phyloP scores from a whole-genome alignment of 371 early-diverging fungal genomes.

The Rhizopus microsporus region DNA sequence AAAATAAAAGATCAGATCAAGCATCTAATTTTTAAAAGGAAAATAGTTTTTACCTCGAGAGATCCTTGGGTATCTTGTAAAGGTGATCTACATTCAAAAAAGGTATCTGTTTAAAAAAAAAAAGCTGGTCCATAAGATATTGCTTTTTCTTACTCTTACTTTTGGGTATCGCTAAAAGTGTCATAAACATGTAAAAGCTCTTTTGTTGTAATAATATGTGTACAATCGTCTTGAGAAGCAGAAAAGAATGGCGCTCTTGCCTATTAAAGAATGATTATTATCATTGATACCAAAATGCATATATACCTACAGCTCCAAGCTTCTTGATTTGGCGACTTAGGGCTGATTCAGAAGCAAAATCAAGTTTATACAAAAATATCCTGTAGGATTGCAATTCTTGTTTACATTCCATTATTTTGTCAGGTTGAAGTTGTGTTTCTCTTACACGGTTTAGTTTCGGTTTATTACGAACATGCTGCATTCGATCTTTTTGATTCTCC shows the following conservation, averaged over 20 bases:
- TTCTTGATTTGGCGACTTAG: neutral
- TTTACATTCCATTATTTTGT: neutral
- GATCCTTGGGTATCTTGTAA: neutral
- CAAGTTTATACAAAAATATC: conserved; percentile 1
- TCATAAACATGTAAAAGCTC: neutral
- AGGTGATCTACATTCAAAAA: neutral
- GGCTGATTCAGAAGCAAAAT: neutral
- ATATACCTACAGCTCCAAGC: conserved; percentile 1
- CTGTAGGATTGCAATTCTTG: neutral
- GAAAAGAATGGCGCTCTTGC: neutral
- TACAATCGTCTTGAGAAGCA: conserved; percentile 1
- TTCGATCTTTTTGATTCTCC: neutral
- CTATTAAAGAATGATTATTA: neutral
- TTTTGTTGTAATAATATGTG: conserved; percentile 6
- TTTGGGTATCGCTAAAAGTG: neutral
- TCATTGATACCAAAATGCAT: neutral
- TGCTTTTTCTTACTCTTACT: neutral
- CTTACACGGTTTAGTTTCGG: neutral
- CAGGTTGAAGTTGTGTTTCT: neutral
- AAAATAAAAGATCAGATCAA: neutral
- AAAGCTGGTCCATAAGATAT: neutral
- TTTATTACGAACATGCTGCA: neutral
- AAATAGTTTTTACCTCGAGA: neutral
- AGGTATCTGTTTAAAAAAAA: neutral
- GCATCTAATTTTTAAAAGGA: neutral